Conservation (phyloP, 2,329 filamentous ascomycete genomes). For the Cercospora nicotianae region DNA sequence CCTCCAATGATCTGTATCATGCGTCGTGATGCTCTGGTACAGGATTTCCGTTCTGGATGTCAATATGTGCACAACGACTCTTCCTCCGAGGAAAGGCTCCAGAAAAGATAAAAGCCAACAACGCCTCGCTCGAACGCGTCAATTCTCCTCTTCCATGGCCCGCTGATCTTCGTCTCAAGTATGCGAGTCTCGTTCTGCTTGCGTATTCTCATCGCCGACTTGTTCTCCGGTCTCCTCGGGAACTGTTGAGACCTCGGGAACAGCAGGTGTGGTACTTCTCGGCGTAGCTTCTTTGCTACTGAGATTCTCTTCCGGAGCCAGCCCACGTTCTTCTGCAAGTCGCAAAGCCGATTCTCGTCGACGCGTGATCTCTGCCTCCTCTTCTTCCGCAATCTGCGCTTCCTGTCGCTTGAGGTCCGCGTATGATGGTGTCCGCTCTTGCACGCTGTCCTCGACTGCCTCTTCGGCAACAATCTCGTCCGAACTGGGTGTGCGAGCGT, state of each 20-base stretch:
- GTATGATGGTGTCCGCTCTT: conserved; percentile 47
- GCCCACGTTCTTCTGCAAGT: conserved; percentile 56
- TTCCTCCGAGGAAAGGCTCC: neutral
- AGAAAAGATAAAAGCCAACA: neutral
- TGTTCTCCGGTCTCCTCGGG: neutral
- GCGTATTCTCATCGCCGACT: neutral
- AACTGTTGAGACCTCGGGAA: neutral
- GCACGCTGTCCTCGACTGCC: conserved; percentile 30
- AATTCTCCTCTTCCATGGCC: neutral
- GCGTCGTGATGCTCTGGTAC: neutral
- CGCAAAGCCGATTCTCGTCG: conserved; percentile 57
- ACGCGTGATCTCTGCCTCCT: conserved; percentile 56
- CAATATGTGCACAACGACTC: neutral
- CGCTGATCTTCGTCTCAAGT: neutral
- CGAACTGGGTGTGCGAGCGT: conserved; percentile 19
- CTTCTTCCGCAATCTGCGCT: conserved; percentile 52
- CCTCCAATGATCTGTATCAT: neutral
- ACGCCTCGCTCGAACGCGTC: conserved; percentile 14
- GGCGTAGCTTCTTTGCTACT: conserved; percentile 34
- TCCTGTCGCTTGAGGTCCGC: conserved; percentile 60
- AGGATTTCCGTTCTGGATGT: neutral
- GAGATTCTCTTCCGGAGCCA: conserved; percentile 35
- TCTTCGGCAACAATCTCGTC: conserved; percentile 10
- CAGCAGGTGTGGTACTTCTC: conserved; percentile 12
- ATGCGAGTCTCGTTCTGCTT: neutral